These are phyloP conservation scores for Diaporthe vaccinii DNA, from an alignment of 2,329 filamentous ascomycete genomes.

Conservation along the genomic window DNA sequence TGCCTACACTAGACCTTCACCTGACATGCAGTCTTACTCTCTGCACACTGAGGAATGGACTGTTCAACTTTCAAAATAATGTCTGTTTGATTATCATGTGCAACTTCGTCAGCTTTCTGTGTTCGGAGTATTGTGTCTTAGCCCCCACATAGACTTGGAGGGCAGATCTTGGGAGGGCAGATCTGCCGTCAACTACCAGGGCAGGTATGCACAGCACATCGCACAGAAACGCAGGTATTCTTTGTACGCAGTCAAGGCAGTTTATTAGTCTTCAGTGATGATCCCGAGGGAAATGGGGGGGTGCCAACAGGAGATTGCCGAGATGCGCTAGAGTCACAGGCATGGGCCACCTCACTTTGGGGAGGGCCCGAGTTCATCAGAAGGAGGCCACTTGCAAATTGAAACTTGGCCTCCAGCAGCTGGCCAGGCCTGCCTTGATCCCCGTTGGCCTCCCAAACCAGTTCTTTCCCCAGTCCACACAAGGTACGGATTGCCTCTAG, in stretches of 20 bases:
- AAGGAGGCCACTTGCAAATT: constrained; percentile 26
- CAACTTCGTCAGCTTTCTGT: neutral
- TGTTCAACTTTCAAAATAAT: neutral
- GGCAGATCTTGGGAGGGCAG: neutral
- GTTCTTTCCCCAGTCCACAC: constrained; percentile 27
- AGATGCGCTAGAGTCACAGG: constrained; percentile 32
- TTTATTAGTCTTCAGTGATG: neutral
- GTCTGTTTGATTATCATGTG: neutral
- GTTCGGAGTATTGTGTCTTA: neutral
- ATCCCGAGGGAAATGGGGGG: constrained; percentile 30
- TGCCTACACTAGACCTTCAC: neutral
- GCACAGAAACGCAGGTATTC: neutral
- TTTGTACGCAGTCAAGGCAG: neutral
- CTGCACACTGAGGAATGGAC: neutral
- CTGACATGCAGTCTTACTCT: neutral
- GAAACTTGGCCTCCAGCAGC: constrained; percentile 38
- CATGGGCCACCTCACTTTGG: constrained; percentile 30
- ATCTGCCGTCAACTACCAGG: neutral
- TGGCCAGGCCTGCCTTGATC: constrained; percentile 22
- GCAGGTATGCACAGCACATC: neutral
- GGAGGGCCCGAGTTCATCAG: constrained; percentile 29
- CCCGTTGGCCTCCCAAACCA: constrained; percentile 23
- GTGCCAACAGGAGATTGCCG: constrained; percentile 34
- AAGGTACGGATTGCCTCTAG: constrained; percentile 28
- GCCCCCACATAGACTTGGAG: neutral